Evolutionary conservation across 306 rosid genomes (phyloP), one percentile per base, ranked within the genome.

Genomic region (Urtica urens): DNA sequence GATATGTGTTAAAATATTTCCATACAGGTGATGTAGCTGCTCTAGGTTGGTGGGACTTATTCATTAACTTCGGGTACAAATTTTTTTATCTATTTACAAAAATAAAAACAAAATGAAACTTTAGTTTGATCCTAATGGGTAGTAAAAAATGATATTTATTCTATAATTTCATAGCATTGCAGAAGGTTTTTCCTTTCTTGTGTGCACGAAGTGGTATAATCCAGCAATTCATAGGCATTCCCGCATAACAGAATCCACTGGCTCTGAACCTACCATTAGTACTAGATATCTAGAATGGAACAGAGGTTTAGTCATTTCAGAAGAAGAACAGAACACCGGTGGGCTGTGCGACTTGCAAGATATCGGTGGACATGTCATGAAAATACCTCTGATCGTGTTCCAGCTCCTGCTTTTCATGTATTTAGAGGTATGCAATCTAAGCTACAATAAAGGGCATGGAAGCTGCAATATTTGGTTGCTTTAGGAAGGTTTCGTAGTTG

Each of bases 11-110:
- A 38, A 23, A 35, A 14, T 31, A 38, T 57, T 42, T 22, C 42
- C 29, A 8, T 67, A 63, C 84, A 88, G 97, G 97, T 53, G 87
- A 81, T 73, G 82, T 79, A 58, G 77, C 86, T 61, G 82, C 84
- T 62, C 66, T 88, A 37, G 93, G 87, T 63, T 88, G 97, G 97
- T 88, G 97, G 97, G 95, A 88, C 70, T 74, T 88, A 31, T 88
- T 88, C 66, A 88, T 88, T 49, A 88, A 78, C 79, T 88, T 52
- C 6, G 77, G 95, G 95, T 88, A 81, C 49, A 50, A 35, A 35
- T 35, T 10, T 16, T 35, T 4, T 3, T 35, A 16, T 35, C n/a
- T n/a, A n/a, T n/a, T n/a, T n/a, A n/a, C n/a, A n/a, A n/a, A n/a
- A n/a, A n/a, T n/a, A n/a, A n/a, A n/a, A n/a, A n/a, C n/a, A n/a